Base-by-base conservation (phyloP, 495 filamentous ascomycete genomes). In the Penicillium argentinense region DNA sequence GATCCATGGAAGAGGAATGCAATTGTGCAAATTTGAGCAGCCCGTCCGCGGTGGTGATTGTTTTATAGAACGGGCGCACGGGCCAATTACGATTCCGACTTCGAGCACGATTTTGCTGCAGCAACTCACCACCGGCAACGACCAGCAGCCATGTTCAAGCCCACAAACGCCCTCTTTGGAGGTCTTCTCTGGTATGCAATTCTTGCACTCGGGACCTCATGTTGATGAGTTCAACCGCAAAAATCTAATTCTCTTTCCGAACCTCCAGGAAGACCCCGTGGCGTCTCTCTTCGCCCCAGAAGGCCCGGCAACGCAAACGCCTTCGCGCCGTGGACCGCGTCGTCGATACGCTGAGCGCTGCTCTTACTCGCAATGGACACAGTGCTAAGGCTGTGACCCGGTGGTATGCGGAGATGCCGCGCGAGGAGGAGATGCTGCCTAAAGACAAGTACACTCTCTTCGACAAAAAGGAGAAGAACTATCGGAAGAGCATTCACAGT, bases 381-480 rank as follows among this genome's bases (percentile, higher is more conserved):
- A 82, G 69, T 3, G 72, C 87, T 26, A 87, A 86, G 65, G 76
- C 85, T 23, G 71, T 98, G 45, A 83, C 91, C 67, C 74, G 83
- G 54, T 98, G 93, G 93, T 95, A 89, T 71, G 74, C 71, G 41
- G 89, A 95, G 71, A 98, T 98, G 93, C 93, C 93, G 16, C 87
- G 81, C 22, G 93, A 98, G 79, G 80, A 82, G 65, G 90, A 97
- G 76, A 98, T 98, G 93, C 65, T 95, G 64, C 84, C 93, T 33
- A 86, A 82, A 68, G 93, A 98, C 70, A 98, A 98, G 69, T 98
- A 98, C 73, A 96, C 91, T 16, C 84, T 98, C 51, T 98, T 97
- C 72, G 91, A 95, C 69, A 83, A 91, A 54, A 97, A 96, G 68
- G 91, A 86, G 75, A 95, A 88, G 83, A 82, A 76, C 51, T 98